These are phyloP conservation scores for Hymenochaete sp. DNA, from an alignment of 1,284 basidiomycete species.

Conservation along the genomic window DNA sequence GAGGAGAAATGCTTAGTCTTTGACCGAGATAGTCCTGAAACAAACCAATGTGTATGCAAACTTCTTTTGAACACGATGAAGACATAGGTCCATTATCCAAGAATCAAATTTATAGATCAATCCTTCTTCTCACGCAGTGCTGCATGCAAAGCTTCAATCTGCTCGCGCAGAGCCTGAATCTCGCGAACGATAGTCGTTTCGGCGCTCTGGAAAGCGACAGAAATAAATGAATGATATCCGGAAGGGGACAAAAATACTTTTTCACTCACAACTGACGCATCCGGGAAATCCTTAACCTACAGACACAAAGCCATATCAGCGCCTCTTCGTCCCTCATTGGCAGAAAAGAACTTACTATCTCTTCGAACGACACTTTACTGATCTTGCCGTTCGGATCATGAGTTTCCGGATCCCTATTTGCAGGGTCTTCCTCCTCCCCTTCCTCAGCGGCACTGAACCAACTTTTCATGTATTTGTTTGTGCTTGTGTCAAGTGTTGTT, in stretches of 20 bases:
- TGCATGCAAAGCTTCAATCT: conserved; percentile 33
- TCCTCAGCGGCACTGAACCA: conserved; percentile 60
- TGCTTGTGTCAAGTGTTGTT: conserved; percentile 41
- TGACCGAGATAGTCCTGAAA: neutral
- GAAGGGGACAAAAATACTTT: neutral
- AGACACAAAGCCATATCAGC: too few species aligned
- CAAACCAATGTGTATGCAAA: too few species aligned
- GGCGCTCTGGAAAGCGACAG: conserved; percentile 44
- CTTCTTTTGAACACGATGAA: too few species aligned
- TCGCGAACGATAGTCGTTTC: conserved; percentile 63
- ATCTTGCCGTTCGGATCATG: conserved; percentile 64
- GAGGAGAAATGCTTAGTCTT: neutral
- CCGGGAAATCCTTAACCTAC: conserved; percentile 71
- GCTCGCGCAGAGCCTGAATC: conserved; percentile 48
- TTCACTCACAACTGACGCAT: conserved; percentile 56
- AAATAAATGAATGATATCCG: conserved; percentile 9
- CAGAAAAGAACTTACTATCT: too few species aligned
- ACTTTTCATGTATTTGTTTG: conserved; percentile 56
- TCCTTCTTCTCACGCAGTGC: conserved; percentile 1
- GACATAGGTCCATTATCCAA: neutral
- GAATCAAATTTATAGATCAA: neutral
- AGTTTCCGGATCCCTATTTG: conserved; percentile 51
- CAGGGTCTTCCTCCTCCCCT: conserved; percentile 54
- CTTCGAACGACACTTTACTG: conserved; percentile 64
- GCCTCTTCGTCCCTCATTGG: too few species aligned